Percentiles rank a stretch among this genome's conserved stretches.
Evolutionary conservation across 164 flowering plant species (phyloP).

Genomic region (Macadamia tetraphylla): DNA sequence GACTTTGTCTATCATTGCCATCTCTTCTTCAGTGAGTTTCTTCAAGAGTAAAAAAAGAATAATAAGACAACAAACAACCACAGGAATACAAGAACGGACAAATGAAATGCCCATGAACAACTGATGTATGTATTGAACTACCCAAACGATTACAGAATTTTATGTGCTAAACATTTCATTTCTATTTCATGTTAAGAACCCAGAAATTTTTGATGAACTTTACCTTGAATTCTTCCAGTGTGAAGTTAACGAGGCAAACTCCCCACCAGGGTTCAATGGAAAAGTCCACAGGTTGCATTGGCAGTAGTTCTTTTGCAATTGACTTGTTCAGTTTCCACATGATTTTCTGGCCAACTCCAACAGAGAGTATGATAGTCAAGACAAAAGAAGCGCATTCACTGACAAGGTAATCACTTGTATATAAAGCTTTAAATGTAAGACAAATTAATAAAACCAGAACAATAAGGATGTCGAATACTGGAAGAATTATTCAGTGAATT

Average conservation of each 20-base stretch:
- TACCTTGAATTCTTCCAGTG: slow-evolving; percentile 98
- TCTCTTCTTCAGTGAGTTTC: slow-evolving; percentile 99
- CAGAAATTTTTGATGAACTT: background rate
- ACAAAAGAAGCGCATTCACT: slow-evolving; percentile 13
- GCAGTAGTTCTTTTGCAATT: slow-evolving; percentile 90
- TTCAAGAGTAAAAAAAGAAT: slow-evolving; percentile 15
- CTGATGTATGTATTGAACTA: background rate
- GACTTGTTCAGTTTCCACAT: slow-evolving; percentile 99
- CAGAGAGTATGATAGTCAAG: slow-evolving; percentile 20
- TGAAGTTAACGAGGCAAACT: slow-evolving; percentile 92
- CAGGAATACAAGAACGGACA: background rate
- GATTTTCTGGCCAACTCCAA: slow-evolving; percentile 79
- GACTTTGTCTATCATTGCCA: slow-evolving; percentile 86
- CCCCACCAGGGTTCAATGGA: slow-evolving; percentile 99
- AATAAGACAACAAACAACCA: background rate
- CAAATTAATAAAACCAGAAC: background rate
- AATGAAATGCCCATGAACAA: background rate
- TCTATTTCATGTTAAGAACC: too few relatives aligned
- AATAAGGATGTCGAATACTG: background rate
- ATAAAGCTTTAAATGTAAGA: background rate
- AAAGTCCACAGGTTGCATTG: slow-evolving; percentile 90
- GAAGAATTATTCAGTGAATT: background rate
- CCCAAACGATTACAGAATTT: background rate
- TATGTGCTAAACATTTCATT: background rate
- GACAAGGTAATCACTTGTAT: slow-evolving; percentile 5